These are phyloP conservation scores for Tricholoma saponaceum DNA, from an alignment of 768 basidiomycete genomes.

Conservation along the genomic window DNA sequence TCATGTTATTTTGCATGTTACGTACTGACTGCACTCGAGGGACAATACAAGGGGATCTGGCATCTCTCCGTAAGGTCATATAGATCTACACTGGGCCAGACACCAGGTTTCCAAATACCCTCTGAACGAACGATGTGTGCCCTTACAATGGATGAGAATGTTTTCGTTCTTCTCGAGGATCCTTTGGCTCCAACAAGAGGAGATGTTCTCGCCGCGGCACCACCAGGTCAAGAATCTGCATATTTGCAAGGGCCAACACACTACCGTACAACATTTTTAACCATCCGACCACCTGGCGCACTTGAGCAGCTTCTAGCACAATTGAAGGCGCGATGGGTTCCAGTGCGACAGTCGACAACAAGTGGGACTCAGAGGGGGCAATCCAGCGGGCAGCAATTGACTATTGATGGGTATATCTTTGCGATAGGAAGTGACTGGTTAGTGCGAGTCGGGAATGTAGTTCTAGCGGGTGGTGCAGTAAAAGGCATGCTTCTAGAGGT, in stretches of 20 bases:
- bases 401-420: constrained; percentile 71
- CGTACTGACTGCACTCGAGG: constrained; percentile 36
- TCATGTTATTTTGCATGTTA: constrained; percentile 7
- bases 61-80: constrained; percentile 67
- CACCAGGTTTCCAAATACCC: constrained; percentile 43
- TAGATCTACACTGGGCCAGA: constrained; percentile 64
- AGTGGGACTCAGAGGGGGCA: constrained; percentile 41
- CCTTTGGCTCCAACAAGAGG: constrained; percentile 64
- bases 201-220: constrained; percentile 49
- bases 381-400: constrained; percentile 55
- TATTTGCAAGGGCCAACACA: constrained; percentile 53
- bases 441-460: constrained; percentile 75
- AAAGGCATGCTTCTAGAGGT: constrained; percentile 89
- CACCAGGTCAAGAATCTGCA: constrained; percentile 36
- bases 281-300: constrained; percentile 67
- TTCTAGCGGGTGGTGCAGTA: constrained; percentile 66
- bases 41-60: constrained; percentile 61
- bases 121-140: constrained; percentile 71
- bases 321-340: constrained; percentile 71
- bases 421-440: constrained; percentile 80
- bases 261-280: constrained; percentile 74
- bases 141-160: constrained; percentile 76
- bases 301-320: constrained; percentile 73
- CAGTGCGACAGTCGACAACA: constrained; percentile 51
- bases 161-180: constrained; percentile 78